phyloP scores from a whole-genome alignment of 805 yeast species.

The Suhomyces sp. region DNA sequence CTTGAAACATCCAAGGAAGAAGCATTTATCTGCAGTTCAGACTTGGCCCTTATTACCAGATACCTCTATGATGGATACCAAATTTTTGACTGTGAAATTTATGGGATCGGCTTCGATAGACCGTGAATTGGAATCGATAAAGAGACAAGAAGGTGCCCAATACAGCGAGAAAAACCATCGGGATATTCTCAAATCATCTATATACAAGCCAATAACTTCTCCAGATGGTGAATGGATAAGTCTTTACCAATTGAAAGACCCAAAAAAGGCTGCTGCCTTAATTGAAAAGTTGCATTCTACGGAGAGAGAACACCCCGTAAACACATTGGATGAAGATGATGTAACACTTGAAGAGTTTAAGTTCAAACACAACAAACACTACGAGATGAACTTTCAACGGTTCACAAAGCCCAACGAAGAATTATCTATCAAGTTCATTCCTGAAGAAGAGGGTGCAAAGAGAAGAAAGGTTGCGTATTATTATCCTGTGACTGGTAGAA shows the following conservation, averaged over 20 bases:
- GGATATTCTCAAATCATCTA: slow-evolving; percentile 49
- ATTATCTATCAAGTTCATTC: slow-evolving; percentile 57
- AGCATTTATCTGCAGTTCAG: slow-evolving; percentile 65
- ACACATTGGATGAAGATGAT: slow-evolving; percentile 45
- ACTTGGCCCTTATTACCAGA: slow-evolving; percentile 87
- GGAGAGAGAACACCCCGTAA: slow-evolving; percentile 41
- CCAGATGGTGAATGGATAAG: slow-evolving; percentile 80
- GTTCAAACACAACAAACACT: slow-evolving; percentile 70
- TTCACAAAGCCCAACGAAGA: slow-evolving; percentile 55
- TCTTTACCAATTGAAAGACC: slow-evolving; percentile 31
- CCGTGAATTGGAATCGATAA: slow-evolving; percentile 32
- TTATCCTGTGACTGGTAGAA: slow-evolving; percentile 72
- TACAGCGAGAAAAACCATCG: slow-evolving; percentile 32
- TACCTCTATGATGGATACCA: slow-evolving; percentile 83
- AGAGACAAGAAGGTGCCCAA: slow-evolving; percentile 24
- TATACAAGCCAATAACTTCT: slow-evolving; percentile 71
- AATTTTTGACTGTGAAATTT: slow-evolving; percentile 62
- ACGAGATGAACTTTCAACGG: slow-evolving; percentile 61
- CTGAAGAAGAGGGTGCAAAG: slow-evolving; percentile 26
- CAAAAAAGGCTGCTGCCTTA: slow-evolving; percentile 21
- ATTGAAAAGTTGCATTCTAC: slow-evolving; percentile 33
- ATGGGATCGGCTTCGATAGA: slow-evolving; percentile 52
- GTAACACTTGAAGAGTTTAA: slow-evolving; percentile 41
- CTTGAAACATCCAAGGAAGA: slow-evolving; percentile 77
- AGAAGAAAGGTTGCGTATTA: slow-evolving; percentile 62